Evolutionary conservation across 139 green algal genomes (phyloP), one percentile per base, ranked within the genome.

Genomic region (Chlamydomonas sp.): DNA sequence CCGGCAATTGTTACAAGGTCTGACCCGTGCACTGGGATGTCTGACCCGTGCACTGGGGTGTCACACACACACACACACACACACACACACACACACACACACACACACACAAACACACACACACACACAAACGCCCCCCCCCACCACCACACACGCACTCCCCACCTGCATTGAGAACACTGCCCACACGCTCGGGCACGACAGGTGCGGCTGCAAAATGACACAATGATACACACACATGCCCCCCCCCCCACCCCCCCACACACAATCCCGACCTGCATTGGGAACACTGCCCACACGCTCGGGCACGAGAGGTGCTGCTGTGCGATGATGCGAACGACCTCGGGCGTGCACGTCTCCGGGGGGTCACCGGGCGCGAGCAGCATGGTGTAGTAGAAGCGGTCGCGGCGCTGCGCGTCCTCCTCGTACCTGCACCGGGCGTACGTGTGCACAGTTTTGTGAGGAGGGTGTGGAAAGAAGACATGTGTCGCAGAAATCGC

Each of bases 121-220:
- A 54, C 43, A 13, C 13, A 54, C 43, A 54, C 43, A 13, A 54
- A 13, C 13, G 16, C 43, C 13, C 43, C 13, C 43, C 43, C 13
- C 43, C 43, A 54, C 43, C 43, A 54, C 43, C 16, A 26, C 43
- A 13, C 43, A 26, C 43, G 20, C 20, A 13, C 13, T 35, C 24
- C 73, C 0, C 54, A 86, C 88, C 82, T 97, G 92, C 4, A 98
- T 34, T 0, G 93, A 87, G 73, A 98, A 92, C 35, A 98, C 89
- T 49, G 85, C 78, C 77, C 90, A 88, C 62, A 90, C 79, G 36
- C 81, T 82, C 2, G 86, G 84, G 57, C 79, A 87, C 43, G 87
- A 77, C 37, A 93, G 65, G 83, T 98, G 93, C 79, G 97, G 91
- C 68, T 89, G 78, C 43, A 54, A 13, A 54, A 13, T 20, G 20